Evolutionary conservation across 163 green algal species (phyloP).

Genomic region (Prototheca wickerhamii): DNA sequence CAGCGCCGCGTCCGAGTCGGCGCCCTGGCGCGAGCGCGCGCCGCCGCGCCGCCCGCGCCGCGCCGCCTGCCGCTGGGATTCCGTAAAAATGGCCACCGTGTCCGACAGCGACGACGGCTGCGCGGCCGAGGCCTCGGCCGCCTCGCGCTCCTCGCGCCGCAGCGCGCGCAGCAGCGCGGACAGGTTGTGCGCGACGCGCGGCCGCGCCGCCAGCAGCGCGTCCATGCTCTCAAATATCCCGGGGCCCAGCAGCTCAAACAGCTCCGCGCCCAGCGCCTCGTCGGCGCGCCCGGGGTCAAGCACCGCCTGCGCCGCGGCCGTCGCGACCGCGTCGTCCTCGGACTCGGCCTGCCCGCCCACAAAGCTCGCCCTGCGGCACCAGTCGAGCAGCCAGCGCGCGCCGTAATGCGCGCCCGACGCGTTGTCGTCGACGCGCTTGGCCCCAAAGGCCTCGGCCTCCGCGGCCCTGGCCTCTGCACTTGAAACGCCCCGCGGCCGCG

Average conservation of each 20-base stretch:
- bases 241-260: slow-evolving; percentile 63
- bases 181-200: slow-evolving; percentile 25
- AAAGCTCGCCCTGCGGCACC: slow-evolving; percentile 10
- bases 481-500: background rate
- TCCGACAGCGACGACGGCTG: background rate
- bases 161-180: slow-evolving; percentile 12
- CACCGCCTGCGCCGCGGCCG: slow-evolving; percentile 2
- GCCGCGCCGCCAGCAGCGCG: slow-evolving; percentile 44
- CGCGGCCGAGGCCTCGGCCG: slow-evolving; percentile 10
- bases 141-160: slow-evolving; percentile 26
- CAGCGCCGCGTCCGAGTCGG: slow-evolving; percentile 37
- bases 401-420: background rate
- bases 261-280: slow-evolving; percentile 50
- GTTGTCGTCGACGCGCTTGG: slow-evolving; percentile 6
- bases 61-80: slow-evolving; percentile 4
- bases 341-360: background rate
- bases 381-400: slow-evolving; percentile 22
- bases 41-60: background rate
- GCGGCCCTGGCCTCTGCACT: slow-evolving; percentile 8
- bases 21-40: background rate
- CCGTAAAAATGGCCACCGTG: slow-evolving; percentile 30
- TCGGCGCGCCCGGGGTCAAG: slow-evolving; percentile 8
- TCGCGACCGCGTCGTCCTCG: slow-evolving; percentile 16
- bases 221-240: slow-evolving; percentile 45
- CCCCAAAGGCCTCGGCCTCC: slow-evolving; percentile 18